Conservation (phyloP, 305 asterid genomes). For the Coffea humblotiana region DNA sequence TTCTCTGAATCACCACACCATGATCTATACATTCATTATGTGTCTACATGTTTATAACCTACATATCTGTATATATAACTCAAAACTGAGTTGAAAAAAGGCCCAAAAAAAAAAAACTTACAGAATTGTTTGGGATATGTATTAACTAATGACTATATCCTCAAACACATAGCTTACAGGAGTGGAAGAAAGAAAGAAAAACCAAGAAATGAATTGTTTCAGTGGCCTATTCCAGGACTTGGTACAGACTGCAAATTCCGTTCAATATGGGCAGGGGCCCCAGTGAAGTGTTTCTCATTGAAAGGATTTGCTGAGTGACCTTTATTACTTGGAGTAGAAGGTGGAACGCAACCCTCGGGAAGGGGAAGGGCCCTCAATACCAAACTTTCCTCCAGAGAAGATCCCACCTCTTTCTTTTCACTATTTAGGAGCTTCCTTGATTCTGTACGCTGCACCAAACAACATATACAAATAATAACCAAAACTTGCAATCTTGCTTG, state of each 20-base stretch:
- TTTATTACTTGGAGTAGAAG: slow-evolving; percentile 29
- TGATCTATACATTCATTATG: neutral
- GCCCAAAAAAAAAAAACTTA: neutral
- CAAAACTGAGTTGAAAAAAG: neutral
- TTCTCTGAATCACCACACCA: slow-evolving; percentile 1
- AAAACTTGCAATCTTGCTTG: slow-evolving; percentile 6
- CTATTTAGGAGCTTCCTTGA: slow-evolving; percentile 29
- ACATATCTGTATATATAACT: neutral
- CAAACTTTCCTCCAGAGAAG: slow-evolving; percentile 13
- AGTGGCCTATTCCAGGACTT: slow-evolving; percentile 51
- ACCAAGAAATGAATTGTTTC: slow-evolving; percentile 5
- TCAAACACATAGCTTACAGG: neutral
- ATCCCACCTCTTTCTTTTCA: slow-evolving; percentile 3
- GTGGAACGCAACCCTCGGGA: slow-evolving; percentile 20
- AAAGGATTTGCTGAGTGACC: slow-evolving; percentile 16
- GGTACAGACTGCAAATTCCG: slow-evolving; percentile 34
- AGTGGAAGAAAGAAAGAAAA: neutral
- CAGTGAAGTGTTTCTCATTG: neutral
- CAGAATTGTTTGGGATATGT: neutral
- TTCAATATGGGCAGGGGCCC: neutral
- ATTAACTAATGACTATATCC: neutral
- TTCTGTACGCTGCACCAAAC: slow-evolving; percentile 26
- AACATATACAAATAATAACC: slow-evolving; percentile 13
- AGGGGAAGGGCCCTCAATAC: slow-evolving; percentile 24
- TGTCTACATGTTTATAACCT: neutral